Evolutionary conservation across 2,329 filamentous ascomycete species (phyloP), one percentile per base, ranked within the genome.

Genomic region (Dendryphion nanum): DNA sequence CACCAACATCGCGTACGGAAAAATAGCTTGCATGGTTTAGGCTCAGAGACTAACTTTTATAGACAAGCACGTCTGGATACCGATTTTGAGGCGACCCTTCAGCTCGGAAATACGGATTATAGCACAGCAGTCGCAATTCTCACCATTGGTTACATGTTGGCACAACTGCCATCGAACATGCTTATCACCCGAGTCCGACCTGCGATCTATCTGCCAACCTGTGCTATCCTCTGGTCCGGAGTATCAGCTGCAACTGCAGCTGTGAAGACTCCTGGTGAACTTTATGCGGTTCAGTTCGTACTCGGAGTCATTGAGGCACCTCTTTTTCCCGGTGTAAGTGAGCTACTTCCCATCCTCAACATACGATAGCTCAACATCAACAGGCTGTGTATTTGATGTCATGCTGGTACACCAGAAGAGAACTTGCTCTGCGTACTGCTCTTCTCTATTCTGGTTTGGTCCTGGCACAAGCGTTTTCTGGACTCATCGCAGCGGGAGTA

Each of bases 51-150:
- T 13, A 14, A 31, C 10, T 31, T n/a, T 31, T n/a, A 17, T 17
- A 31, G 29, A 8, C 29, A 31, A 31, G 29, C 29, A 8, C 29
- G 29, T n/a, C 16, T 31, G 4, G 29, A 31, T 31, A 15, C 12
- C 2, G 10, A 31, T 18, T 30, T 30, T 16, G 10, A 14, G 13
- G 15, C 38, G 42, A 14, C 45, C 8, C 35, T 48, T 10, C 20
- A 48, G 5, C 19, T 45, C 10, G 42, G 45, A 15, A 48, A 48
- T 18, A 45, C 45, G 15, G 45, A 48, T 19, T 45, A 48, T 35
- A 42, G 39, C 18, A 48, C 45, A 7, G 45, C 45, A 3, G 42
- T 45, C 3, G 42, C 45, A 18, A 24, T 48, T 2, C 40, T 45
- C 12, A 48, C 42, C 13, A 35, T 45, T 24, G 37, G 42, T 38